Evolutionary conservation across 1,284 basidiomycete species (phyloP).

Genomic region (Testicularia cyperi): DNA sequence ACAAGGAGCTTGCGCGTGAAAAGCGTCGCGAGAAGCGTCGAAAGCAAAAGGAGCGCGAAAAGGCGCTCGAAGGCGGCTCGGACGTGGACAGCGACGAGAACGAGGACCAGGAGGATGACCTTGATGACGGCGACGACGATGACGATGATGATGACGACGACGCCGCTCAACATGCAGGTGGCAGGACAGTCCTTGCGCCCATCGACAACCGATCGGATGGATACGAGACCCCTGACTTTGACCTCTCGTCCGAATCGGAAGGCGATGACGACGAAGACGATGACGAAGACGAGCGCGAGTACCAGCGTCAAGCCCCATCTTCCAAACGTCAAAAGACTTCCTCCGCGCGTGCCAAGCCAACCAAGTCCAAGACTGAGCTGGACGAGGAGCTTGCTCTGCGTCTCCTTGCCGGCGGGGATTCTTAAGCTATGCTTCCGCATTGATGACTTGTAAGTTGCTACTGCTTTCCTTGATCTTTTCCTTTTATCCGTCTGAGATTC

Average conservation of each 20-base stretch:
- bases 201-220: constrained; percentile 45
- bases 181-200: constrained; percentile 24
- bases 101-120: constrained; percentile 34
- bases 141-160: constrained; percentile 62
- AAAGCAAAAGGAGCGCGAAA: constrained; percentile 83
- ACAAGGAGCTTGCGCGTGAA: constrained; percentile 54
- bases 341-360: constrained; percentile 2
- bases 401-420: constrained; percentile 40
- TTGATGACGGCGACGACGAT: constrained; percentile 19
- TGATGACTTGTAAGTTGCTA: constrained; percentile 5
- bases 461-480: too few species aligned
- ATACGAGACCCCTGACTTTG: constrained; percentile 55
- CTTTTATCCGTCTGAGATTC: too few species aligned
- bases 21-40: constrained; percentile 63
- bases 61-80: constrained; percentile 64
- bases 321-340: constrained; percentile 22
- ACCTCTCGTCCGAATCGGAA: constrained; percentile 28
- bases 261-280: constrained; percentile 11
- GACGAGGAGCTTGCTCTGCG: constrained; percentile 42
- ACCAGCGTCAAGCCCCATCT: constrained; percentile 3
- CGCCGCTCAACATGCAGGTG: constrained; percentile 63
- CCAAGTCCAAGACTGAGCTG: constrained; percentile 37
- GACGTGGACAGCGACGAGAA: constrained; percentile 51
- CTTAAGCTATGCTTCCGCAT: constrained; percentile 3
- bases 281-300: constrained; percentile 11